Percentiles rank a stretch among this genome's conserved stretches.
These are phyloP conservation scores for Crithidia sp. DNA, from an alignment of 208 protist species.

Conservation along the genomic window DNA sequence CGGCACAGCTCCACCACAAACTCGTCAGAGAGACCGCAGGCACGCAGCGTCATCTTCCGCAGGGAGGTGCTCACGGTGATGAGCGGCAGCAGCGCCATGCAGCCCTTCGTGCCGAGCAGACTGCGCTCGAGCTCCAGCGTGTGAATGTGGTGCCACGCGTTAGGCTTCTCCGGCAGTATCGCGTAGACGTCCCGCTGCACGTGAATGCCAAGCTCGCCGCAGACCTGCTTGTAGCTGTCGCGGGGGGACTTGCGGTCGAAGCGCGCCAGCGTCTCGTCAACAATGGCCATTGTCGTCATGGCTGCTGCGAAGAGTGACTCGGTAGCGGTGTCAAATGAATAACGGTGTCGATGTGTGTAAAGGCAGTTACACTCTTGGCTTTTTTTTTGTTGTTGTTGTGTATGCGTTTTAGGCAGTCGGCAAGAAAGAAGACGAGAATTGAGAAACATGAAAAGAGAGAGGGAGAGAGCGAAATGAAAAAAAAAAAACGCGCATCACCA, in stretches of 20 bases:
- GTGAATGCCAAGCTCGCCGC: slow-evolving; percentile 72
- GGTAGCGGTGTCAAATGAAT: no score
- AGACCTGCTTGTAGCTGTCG: slow-evolving; percentile 78
- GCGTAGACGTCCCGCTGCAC: slow-evolving; percentile 60
- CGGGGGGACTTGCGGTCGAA: slow-evolving; percentile 83
- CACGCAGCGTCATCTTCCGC: slow-evolving; percentile 61
- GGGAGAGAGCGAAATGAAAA: no score
- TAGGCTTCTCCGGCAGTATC: slow-evolving; percentile 59
- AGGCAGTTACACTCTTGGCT: no score
- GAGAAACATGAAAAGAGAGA: no score
- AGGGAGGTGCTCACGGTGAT: slow-evolving; percentile 73
- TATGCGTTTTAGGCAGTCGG: neutral
- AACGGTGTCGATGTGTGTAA: neutral
- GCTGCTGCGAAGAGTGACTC: neutral
- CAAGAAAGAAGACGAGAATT: no score
- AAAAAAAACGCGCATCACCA: no score
- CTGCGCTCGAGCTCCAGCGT: slow-evolving; percentile 59
- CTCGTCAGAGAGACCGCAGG: slow-evolving; percentile 76
- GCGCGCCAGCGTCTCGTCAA: slow-evolving; percentile 69
- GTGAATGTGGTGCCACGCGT: slow-evolving; percentile 71
- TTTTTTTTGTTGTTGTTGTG: neutral
- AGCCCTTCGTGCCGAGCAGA: slow-evolving; percentile 73
- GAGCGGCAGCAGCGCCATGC: slow-evolving; percentile 78
- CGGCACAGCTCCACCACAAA: slow-evolving; percentile 61
- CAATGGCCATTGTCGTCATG: slow-evolving; percentile 80